These are phyloP conservation scores for Solanum bukasovii DNA, from an alignment of 257 asterid genomes.

Conservation along the genomic window DNA sequence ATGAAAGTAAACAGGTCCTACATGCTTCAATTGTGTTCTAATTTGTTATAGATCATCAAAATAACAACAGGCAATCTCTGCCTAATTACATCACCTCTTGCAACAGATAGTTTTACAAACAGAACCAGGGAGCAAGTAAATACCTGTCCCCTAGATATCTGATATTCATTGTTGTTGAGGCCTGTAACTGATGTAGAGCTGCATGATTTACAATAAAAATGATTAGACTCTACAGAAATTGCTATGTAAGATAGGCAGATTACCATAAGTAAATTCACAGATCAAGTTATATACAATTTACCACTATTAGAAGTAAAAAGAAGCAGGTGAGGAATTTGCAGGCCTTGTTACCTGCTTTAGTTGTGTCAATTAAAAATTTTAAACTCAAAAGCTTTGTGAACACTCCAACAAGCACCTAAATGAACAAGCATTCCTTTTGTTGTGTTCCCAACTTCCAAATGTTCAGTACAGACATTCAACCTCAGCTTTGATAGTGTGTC, in stretches of 20 bases:
- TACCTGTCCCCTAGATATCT: slow-evolving; percentile 90
- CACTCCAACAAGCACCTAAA: neutral
- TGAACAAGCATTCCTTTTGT: neutral
- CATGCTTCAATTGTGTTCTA: neutral
- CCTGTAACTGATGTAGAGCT: slow-evolving; percentile 85
- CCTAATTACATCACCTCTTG: neutral
- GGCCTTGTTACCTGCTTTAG: neutral
- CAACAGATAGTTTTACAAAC: neutral
- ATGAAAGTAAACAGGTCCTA: neutral
- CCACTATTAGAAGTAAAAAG: neutral
- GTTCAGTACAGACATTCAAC: neutral
- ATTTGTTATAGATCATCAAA: neutral
- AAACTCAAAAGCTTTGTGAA: neutral
- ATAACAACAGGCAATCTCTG: neutral
- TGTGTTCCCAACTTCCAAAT: neutral
- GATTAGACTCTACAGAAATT: slow-evolving; percentile 2
- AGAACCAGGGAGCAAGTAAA: neutral
- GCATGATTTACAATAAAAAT: slow-evolving; percentile 22
- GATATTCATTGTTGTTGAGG: slow-evolving; percentile 94
- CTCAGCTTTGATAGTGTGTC: neutral
- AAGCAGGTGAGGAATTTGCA: neutral
- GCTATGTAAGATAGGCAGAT: neutral
- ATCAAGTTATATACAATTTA: neutral
- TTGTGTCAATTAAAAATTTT: neutral
- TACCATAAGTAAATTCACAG: neutral